Evolutionary conservation across 768 basidiomycete genomes (phyloP).

Genomic region (Naematelia aurantialba): DNA sequence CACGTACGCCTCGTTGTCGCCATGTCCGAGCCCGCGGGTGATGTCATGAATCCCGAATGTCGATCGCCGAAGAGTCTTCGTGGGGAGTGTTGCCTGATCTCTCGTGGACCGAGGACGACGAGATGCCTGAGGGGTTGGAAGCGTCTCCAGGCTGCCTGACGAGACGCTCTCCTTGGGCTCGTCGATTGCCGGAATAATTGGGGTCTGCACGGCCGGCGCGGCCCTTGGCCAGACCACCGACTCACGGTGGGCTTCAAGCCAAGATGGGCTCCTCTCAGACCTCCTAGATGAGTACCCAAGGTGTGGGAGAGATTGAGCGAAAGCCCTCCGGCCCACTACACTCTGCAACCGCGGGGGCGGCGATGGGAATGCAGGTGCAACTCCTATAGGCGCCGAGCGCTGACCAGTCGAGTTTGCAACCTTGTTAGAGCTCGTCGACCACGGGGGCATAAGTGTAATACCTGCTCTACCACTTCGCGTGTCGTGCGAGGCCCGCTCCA

Average conservation of each 20-base stretch:
- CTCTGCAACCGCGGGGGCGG: background rate
- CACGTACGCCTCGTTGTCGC: background rate
- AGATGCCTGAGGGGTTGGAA: background rate
- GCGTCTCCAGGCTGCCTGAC: background rate
- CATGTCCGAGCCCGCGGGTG: background rate
- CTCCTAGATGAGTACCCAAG: background rate
- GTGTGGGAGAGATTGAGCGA: background rate
- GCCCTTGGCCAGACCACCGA: background rate
- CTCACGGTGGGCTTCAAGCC: background rate
- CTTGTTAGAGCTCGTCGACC: background rate
- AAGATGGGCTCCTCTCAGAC: background rate
- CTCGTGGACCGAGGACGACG: background rate
- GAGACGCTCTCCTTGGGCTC: background rate
- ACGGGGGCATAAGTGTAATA: background rate
- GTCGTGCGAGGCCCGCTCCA: background rate
- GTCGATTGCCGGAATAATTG: background rate
- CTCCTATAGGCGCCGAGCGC: background rate
- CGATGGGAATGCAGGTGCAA: background rate
- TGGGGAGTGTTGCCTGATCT: no score
- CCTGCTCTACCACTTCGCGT: background rate
- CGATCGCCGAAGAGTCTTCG: background rate
- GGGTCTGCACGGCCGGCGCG: background rate
- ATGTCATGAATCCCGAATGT: background rate
- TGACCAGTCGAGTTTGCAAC: background rate
- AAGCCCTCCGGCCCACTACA: background rate